A percentile compares a stretch with the other conserved stretches of the same genome.
phyloP scores from a whole-genome alignment of 2,329 filamentous ascomycete species.

The Talaromyces sp. region DNA sequence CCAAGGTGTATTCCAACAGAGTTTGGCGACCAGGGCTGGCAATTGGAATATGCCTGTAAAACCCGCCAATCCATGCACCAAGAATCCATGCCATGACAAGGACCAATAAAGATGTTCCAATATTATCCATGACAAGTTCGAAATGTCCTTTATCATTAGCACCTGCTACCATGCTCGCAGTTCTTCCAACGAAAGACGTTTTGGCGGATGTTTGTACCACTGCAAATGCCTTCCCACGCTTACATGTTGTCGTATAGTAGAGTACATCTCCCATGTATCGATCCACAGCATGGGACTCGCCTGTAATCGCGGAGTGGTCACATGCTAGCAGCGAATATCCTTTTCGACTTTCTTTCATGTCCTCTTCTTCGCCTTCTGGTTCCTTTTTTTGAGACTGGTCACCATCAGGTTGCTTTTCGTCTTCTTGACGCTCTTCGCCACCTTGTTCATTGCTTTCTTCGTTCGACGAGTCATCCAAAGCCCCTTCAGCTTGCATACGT shows the following conservation, averaged over 20 bases:
- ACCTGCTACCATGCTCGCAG: constrained; percentile 66
- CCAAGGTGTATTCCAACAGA: constrained; percentile 63
- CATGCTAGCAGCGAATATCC: constrained; percentile 64
- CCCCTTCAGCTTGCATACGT: constrained; percentile 58
- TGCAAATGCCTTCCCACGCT: constrained; percentile 71
- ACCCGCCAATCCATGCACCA: constrained; percentile 70
- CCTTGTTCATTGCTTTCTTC: constrained; percentile 46
- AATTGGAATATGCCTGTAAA: constrained; percentile 66
- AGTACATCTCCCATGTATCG: constrained; percentile 65
- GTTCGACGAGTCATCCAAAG: constrained; percentile 55
- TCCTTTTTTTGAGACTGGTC: constrained; percentile 15
- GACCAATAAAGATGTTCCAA: constrained; percentile 67
- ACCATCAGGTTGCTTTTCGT: constrained; percentile 11
- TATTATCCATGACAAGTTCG: constrained; percentile 78
- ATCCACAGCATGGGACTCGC: constrained; percentile 69
- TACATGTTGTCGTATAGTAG: constrained; percentile 77
- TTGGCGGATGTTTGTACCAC: constrained; percentile 63
- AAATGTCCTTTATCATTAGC: constrained; percentile 73
- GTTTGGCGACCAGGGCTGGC: constrained; percentile 52
- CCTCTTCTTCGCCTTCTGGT: constrained; percentile 16
- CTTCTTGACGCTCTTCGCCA: constrained; percentile 48
- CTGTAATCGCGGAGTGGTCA: constrained; percentile 76
- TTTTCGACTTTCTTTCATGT: constrained; percentile 31
- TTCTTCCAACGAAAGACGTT: constrained; percentile 71
- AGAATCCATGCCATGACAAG: constrained; percentile 74